Conservation (phyloP, 164 flowering plant genomes). For the Saururus chinensis region DNA sequence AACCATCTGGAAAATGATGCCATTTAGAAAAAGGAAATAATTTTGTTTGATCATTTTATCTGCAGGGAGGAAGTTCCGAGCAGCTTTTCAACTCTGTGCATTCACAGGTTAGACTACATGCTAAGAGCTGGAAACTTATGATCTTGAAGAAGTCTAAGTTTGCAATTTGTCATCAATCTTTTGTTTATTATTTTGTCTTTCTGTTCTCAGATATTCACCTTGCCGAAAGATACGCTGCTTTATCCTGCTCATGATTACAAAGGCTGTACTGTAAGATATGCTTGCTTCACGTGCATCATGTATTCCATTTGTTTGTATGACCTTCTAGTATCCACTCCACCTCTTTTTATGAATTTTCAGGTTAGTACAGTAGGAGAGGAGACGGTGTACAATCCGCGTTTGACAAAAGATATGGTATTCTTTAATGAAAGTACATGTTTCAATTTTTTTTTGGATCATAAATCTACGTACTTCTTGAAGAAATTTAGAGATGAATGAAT, state of each 20-base stretch:
- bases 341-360: conserved; percentile 23
- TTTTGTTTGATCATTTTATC: background rate
- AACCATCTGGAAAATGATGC: no score
- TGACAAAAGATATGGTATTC: conserved; percentile 72
- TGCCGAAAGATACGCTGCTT: conserved; percentile 78
- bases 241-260: conserved; percentile 97
- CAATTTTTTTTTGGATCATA: no score
- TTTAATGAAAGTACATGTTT: background rate
- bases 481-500: no score
- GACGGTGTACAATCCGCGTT: conserved; percentile 65
- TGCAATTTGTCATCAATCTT: background rate
- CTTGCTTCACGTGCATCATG: background rate
- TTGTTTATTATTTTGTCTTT: background rate
- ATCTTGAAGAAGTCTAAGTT: background rate
- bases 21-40: no score
- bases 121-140: background rate
- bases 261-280: conserved; percentile 64
- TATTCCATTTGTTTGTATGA: background rate
- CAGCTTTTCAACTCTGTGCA: conserved; percentile 84
- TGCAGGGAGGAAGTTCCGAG: conserved; percentile 83
- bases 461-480: no score
- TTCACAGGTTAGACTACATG: conserved; percentile 55
- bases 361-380: conserved; percentile 93
- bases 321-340: background rate
- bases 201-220: conserved; percentile 65